A percentile compares a stretch with the other conserved stretches of the same genome.
Conservation (phyloP, 257 asterid genomes). For the Solanum sejunctum region DNA sequence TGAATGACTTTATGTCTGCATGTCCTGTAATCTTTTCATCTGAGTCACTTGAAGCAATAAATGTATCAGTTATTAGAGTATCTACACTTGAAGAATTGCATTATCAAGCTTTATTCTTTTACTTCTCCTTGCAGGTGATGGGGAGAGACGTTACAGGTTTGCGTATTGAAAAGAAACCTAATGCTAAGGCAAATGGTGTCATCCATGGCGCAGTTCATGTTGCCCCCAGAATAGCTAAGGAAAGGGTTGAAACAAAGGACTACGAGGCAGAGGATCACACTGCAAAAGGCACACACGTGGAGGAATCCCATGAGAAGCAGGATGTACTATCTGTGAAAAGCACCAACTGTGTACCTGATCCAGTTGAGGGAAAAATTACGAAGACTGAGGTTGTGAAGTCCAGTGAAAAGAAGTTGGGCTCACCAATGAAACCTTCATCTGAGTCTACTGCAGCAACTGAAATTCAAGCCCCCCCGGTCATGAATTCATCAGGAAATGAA, state of each 20-base stretch:
- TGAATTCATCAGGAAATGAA: constrained; percentile 19
- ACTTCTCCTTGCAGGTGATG: constrained; percentile 28
- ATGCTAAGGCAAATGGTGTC: constrained; percentile 24
- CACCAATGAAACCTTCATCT: constrained; percentile 32
- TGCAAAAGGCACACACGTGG: constrained; percentile 16
- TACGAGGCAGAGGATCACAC: constrained; percentile 15
- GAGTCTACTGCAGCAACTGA: constrained; percentile 28
- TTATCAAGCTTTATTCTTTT: background rate
- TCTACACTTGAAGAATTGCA: background rate
- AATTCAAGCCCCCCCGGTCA: constrained; percentile 15
- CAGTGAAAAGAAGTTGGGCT: constrained; percentile 28
- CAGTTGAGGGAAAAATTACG: constrained; percentile 28
- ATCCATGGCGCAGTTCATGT: constrained; percentile 20
- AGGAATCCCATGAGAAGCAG: constrained; percentile 29
- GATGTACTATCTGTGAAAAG: constrained; percentile 51
- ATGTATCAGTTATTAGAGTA: background rate
- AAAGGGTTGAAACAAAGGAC: constrained; percentile 16
- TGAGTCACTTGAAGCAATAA: background rate
- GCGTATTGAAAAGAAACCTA: constrained; percentile 27
- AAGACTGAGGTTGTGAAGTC: constrained; percentile 39
- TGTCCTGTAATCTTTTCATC: background rate
- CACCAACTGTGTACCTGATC: constrained; percentile 25
- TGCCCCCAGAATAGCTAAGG: constrained; percentile 21
- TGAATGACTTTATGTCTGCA: background rate
- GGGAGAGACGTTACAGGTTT: constrained; percentile 45